Base-by-base conservation (phyloP, 2,329 filamentous ascomycete species). In the Sarocladiaceae sp. region DNA sequence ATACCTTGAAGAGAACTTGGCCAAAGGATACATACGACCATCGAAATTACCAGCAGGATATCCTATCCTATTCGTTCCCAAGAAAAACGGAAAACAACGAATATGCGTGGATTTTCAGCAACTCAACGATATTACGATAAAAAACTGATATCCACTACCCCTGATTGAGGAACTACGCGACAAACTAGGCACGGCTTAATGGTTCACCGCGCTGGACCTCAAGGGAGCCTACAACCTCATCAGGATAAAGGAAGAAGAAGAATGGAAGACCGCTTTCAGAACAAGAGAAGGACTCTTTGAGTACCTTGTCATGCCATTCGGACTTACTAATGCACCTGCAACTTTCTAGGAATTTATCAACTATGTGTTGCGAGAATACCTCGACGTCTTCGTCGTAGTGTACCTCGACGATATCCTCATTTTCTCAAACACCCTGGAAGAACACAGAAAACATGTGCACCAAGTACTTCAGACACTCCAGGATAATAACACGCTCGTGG, bases 221-320 rank as follows among this genome's bases (percentile, higher is more conserved):
- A 50, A 52, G 23, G 21, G 35, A 46, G 45, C 33, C 3, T 67
- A 61, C 50, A 55, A 67, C 33, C 32, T 52, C 2, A 57, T 67
- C 2, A 23, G 50, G 9, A 64, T 68, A 16, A 51, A 48, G 18
- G 18, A 53, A 50, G 54, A 55, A 6, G 44, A 67, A 27, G 50
- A 65, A 47, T 63, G 48, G 53, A 64, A 59, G 46, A 66, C 50
- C 15, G 53, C 53, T 1, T 68, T 67, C 45, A 19, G 45, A 15
- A 65, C 51, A 2, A 42, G 53, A 20, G 65, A 58, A 47, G 51
- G 58, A 31, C 46, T 52, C 3, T 68, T 51, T 47, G 43, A 69
- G 47, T 68, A 56, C 31, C 33, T 56, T 29, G 54, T 68, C 7
- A 57, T 60, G 48, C 49, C 39, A 7, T 60, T 62, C 50, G 48